Evolutionary conservation across 176 grass and related monocot genomes (phyloP).

Genomic region (Chrysopogon serrulatus): DNA sequence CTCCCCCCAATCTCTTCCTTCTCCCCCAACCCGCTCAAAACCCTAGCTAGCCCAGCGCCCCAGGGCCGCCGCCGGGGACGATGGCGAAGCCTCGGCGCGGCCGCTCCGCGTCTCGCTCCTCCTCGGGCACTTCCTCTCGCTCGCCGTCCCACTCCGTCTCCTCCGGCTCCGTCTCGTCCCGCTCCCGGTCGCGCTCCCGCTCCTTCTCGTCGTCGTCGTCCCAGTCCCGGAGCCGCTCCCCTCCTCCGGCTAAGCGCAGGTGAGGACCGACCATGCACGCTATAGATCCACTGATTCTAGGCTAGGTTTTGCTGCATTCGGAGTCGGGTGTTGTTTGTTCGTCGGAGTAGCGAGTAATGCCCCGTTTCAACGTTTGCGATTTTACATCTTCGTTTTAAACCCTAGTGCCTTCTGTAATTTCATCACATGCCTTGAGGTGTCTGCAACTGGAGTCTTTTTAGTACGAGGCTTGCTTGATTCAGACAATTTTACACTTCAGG

Average conservation of each 20-base stretch:
- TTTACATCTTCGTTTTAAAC: background rate
- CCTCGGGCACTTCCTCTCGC: constrained; percentile 69
- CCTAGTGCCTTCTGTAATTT: background rate
- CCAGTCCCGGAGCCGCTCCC: constrained; percentile 77
- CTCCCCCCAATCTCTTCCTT: background rate
- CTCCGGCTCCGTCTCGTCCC: constrained; percentile 44
- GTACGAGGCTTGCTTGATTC: background rate
- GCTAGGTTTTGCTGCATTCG: background rate
- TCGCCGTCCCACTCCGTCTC: constrained; percentile 57
- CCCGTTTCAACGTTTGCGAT: background rate
- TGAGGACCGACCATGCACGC: background rate
- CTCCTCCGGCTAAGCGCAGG: constrained; percentile 66
- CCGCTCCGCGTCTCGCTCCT: constrained; percentile 52
- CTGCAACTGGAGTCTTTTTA: background rate
- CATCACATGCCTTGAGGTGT: background rate
- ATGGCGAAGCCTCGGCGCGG: constrained; percentile 91
- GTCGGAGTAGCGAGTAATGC: background rate
- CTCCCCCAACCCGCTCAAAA: constrained; percentile 6
- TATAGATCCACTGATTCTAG: background rate
- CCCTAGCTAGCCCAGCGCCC: constrained; percentile 47
- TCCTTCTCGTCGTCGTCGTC: constrained; percentile 67
- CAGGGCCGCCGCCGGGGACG: constrained; percentile 23
- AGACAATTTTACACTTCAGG: background rate
- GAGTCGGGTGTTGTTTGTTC: background rate
- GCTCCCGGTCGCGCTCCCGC: constrained; percentile 57